Evolutionary conservation across 192 early-diverging fungal species (phyloP), one percentile per base, ranked within the genome.

Genomic region (Pilaira anomala): DNA sequence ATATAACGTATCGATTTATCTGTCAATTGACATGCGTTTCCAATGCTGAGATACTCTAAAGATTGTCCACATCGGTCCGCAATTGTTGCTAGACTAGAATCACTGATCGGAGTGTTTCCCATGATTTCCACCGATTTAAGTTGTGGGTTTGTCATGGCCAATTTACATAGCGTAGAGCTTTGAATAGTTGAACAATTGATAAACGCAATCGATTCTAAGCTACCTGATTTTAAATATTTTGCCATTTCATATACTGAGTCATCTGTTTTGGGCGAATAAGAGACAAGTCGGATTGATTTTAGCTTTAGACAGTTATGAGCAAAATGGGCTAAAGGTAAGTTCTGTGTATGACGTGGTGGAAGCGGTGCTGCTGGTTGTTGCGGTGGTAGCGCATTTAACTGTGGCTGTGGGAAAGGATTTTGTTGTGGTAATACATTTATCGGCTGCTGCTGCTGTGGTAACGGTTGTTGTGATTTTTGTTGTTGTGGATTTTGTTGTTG

Each of bases 191-290:
- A 49, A 28, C 71, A 72, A 8, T 49, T 49, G 6, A 44, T 56
- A 14, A 72, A 57, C 2, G 45, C 53, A 5, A 72, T 18, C 4
- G 44, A 36, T 12, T 64, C 62, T 8, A 72, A 29, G 3, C 48
- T 22, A 7, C 64, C 63, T 19, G 45, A 52, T 41, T 39, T 62
- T 13, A 72, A 48, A 40, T 62, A 66, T 21, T 72, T 72, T 0
- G 71, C 71, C 53, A 72, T 55, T 60, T 72, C 71, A 53, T 72
- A 72, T 19, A 72, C 53, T 26, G 71, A 59, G 21, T 72, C 71
- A n/a, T 72, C 71, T 9, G 57, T 67, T 49, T 67, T 72, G 14
- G 71, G 71, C 2, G 39, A 53, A 44, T 72, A 72, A 5, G 65
- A 62, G 24, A 58, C 55, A 30, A 72, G 45, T 40, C 55, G 64